Evolutionary conservation across 1,284 basidiomycete species (phyloP), one percentile per base, ranked within the genome.

Genomic region (Anthracocystis panici-leucophaei): DNA sequence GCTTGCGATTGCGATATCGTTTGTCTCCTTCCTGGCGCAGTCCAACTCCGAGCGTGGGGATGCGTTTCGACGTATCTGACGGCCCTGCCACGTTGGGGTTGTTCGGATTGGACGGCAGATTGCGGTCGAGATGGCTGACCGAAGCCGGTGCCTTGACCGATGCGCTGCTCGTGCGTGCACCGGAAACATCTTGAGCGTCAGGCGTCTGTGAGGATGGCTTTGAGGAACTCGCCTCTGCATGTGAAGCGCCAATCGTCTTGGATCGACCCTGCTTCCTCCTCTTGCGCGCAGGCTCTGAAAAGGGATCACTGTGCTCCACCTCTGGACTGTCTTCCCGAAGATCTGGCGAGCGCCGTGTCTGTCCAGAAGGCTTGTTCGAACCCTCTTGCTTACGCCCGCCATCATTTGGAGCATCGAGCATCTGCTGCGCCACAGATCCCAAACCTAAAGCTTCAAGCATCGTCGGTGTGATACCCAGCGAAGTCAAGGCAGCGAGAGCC

Each of bases 1-100:
- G 70, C 57, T 79, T 79, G 35, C 77, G 74, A 20, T 79, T 79
- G 3, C 77, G 63, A 33, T 77, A 79, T 40, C 77, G 66, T 38
- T 77, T 77, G 51, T 77, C 75, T 12, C 75, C 74, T 54, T 76
- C 74, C 31, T 76, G 74, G 16, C 74, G 61, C 38, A 76, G 57
- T 29, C 74, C 74, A 5, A 76, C 74, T 0, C 74, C 74, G n/a
- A 76, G 69, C 2, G 68, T 76, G 2, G 74, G 68, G n/a, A 73
- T 66, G 8, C 65, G 64, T 27, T 63, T 75, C 20, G 59, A 58
- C 8, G 50, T 20, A 11, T 62, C 60, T 3, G 73, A 65, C 7
- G 66, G 29, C 1, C 45, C 63, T 12, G 63, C 41, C 10, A 55
- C 33, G 27, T 58, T 58, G 5, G 57, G 57, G 8, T 57, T 42